Evolutionary conservation across 1,284 basidiomycete species (phyloP), one percentile per base, ranked within the genome.

Genomic region (Peniophora sp.): DNA sequence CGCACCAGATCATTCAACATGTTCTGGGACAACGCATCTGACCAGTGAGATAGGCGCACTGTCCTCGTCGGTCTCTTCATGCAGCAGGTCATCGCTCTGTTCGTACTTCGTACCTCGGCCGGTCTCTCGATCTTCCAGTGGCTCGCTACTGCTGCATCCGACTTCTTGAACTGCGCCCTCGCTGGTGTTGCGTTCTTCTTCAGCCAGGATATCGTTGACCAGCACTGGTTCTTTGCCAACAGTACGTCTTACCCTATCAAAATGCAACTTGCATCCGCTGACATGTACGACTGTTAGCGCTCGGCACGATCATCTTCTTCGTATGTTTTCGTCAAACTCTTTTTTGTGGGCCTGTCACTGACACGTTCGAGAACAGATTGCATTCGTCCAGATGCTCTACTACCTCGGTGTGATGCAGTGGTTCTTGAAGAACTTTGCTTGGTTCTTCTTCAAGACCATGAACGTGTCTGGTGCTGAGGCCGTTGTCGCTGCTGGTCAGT

Each of bases 371-470:
- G n/a, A n/a, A n/a, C n/a, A n/a, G n/a, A 79, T 93, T 60, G 89
- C 90, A 20, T 87, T 90, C 59, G 79, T 93, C 55, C 85, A 92
- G 68, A 87, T 92, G 85, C 67, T 90, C 69, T 92, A 91, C 71
- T 86, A 92, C 61, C 68, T 72, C 49, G 44, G 72, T 60, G 23
- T 43, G 38, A 8, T n/a, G 3, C 16, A 12, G 11, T 35, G 14
- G 41, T 22, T 51, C 47, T 38, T 45, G 34, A 46, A 32, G 20
- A 3, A 23, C 46, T 51, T 49, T 27, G 92, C 91, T 3, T 93
- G 89, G 90, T 79, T 95, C 71, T 95, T 96, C 78, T 91, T 89
- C 75, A 92, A 92, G 68, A 68, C 88, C 49, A 79, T 94, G 81
- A 82, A 87, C 56, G 78, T 92, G 25, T 91, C 89, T 23, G 92